Base-by-base conservation (phyloP, 2,329 filamentous ascomycete species). In the Aquanectria penicillioides region DNA sequence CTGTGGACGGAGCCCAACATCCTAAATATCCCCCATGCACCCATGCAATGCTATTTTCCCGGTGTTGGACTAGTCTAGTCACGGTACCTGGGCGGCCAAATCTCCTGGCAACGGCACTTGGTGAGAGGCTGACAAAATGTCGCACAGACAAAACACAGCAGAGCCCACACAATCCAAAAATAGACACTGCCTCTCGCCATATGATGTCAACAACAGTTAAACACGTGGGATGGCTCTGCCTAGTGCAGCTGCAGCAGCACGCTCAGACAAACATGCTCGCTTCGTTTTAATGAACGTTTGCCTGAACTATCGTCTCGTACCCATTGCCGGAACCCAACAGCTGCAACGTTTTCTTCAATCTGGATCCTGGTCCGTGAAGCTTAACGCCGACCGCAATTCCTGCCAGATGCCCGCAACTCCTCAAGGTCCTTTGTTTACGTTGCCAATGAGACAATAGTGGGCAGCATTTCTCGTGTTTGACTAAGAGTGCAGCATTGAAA, bases 181-280 rank as follows among this genome's bases (percentile, higher is more conserved):
- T 13, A 26, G 31, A 28, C 33, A 10, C 38, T 22, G 11, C 4
- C 18, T 15, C 25, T 26, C 34, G 7, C 34, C 43, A 28, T 46
- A 43, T 54, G 43, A 55, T 55, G 51, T 55, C 36, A 49, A 50
- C n/a, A 38, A 18, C 29, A 34, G 12, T 20, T 9, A 17, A 36
- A 48, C 18, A 48, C n/a, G 22, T 17, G 25, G 22, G 18, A 48
- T 25, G 17, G n/a, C n/a, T n/a, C 13, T 12, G 9, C 23, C 25
- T 29, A 28, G 40, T 25, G 38, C n/a, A n/a, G n/a, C n/a, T n/a
- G n/a, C n/a, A n/a, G n/a, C 10, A 10, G 38, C 23, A 36, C 33
- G 25, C 11, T 34, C 37, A 34, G 12, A 25, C 15, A 12, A 22
- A n/a, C n/a, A n/a, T n/a, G n/a, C n/a, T n/a, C n/a, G n/a, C n/a